Percentiles rank a stretch among this genome's conserved stretches.
Evolutionary conservation across 805 yeast genomes (phyloP).

Genomic region (Spathaspora boniae): DNA sequence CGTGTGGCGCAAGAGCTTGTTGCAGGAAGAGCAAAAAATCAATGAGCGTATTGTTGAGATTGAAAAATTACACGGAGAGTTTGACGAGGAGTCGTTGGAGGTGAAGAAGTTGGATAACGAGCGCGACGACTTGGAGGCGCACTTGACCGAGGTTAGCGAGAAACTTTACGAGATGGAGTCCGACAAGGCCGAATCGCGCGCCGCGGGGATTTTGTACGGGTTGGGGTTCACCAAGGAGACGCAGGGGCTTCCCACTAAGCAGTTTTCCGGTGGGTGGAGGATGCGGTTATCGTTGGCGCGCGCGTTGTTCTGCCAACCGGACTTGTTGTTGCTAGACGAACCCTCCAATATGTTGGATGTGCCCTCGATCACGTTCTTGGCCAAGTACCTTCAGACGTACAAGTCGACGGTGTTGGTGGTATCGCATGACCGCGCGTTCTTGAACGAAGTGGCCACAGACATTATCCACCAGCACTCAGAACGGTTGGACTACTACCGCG

Average conservation of each 20-base stretch:
- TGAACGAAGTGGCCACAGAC: conserved; percentile 98
- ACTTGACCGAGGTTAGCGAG: conserved; percentile 73
- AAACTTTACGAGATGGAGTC: conserved; percentile 91
- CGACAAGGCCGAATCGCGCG: conserved; percentile 96
- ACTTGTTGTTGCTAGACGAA: conserved; percentile 88
- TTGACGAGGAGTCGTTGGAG: conserved; percentile 74
- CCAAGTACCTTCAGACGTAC: conserved; percentile 84
- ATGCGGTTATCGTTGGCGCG: conserved; percentile 98
- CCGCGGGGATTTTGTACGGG: conserved; percentile 90
- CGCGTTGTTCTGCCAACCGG: conserved; percentile 97
- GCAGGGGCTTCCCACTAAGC: conserved; percentile 77
- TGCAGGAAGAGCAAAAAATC: conserved; percentile 71
- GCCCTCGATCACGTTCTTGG: conserved; percentile 92
- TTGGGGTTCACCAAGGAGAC: conserved; percentile 90
- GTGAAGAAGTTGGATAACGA: conserved; percentile 82
- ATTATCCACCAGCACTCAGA: conserved; percentile 97
- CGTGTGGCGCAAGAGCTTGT: conserved; percentile 93
- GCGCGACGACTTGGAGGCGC: conserved; percentile 78
- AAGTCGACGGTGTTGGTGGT: conserved; percentile 93
- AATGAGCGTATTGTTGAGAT: conserved; percentile 74
- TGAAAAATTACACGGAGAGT: conserved; percentile 63
- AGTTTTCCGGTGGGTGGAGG: conserved; percentile 99
- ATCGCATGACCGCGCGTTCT: conserved; percentile 95
- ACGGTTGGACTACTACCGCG: conserved; percentile 91
- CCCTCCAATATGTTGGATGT: conserved; percentile 99